A percentile compares a stretch with the other conserved stretches of the same genome.
phyloP scores from a whole-genome alignment of 1,139 yeast species.

The Kodamaea sp. region DNA sequence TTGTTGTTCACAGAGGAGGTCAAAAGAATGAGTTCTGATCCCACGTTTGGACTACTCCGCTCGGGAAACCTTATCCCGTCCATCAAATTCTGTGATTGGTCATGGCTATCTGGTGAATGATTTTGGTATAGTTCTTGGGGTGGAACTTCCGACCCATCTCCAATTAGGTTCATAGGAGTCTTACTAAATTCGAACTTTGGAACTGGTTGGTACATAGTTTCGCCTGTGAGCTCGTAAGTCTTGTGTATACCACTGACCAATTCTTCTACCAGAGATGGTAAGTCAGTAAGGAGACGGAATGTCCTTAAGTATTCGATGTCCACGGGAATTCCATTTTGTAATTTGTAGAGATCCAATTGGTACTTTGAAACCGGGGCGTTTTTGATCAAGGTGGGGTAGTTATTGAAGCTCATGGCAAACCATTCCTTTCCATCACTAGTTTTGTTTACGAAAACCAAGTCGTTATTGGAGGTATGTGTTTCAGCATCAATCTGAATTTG shows the following conservation, averaged over 20 bases:
- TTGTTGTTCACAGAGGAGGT: constrained; percentile 9
- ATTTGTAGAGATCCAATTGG: constrained; percentile 38
- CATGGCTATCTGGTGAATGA: background rate
- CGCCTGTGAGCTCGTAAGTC: constrained; percentile 33
- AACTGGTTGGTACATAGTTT: constrained; percentile 40
- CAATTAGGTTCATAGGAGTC: constrained; percentile 8
- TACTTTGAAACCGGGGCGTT: constrained; percentile 74
- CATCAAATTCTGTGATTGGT: constrained; percentile 22
- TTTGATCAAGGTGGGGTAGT: constrained; percentile 78
- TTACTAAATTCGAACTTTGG: constrained; percentile 26
- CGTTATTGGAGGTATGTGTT: constrained; percentile 26
- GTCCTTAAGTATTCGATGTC: constrained; percentile 18
- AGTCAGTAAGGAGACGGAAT: constrained; percentile 19
- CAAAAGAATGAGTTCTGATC: constrained; percentile 14
- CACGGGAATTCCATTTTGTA: constrained; percentile 15
- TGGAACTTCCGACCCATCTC: constrained; percentile 6
- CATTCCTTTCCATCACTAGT: constrained; percentile 66
- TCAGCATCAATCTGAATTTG: constrained; percentile 30
- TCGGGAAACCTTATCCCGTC: constrained; percentile 41
- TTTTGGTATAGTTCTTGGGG: background rate
- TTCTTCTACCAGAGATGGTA: constrained; percentile 23
- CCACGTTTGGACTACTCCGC: constrained; percentile 7
- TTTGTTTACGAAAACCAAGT: constrained; percentile 61
- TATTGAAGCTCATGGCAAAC: constrained; percentile 81
- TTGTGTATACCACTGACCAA: constrained; percentile 56